phyloP scores from a whole-genome alignment of 139 green algal species.

The Tetraselmis striata region DNA sequence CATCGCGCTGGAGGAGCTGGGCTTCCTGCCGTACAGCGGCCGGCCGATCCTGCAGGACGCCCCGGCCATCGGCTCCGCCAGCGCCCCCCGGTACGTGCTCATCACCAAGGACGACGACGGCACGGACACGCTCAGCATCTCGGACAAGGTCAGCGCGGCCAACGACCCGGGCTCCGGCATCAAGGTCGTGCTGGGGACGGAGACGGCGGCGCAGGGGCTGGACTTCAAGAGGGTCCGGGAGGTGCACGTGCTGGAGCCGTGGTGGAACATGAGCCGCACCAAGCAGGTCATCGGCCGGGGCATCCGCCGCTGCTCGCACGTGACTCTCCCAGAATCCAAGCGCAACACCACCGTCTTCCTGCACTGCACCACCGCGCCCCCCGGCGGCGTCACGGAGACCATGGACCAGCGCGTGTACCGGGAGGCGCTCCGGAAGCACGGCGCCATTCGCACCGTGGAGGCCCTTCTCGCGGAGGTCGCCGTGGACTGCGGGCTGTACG shows the following conservation, averaged over 20 bases:
- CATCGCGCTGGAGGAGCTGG: constrained; percentile 11
- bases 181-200: constrained; percentile 8
- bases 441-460: not conserved
- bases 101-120: not conserved
- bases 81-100: not conserved
- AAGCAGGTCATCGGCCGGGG: constrained; percentile 17
- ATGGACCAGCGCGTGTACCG: constrained; percentile 9
- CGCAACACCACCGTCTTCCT: constrained; percentile 21
- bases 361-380: constrained; percentile 7
- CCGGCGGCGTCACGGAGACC: not conserved
- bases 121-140: not conserved
- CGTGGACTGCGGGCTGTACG: too few relatives aligned
- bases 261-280: constrained; percentile 15
- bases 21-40: too few relatives aligned
- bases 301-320: constrained; percentile 12
- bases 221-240: constrained; percentile 8
- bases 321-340: not conserved
- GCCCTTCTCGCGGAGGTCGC: too few relatives aligned
- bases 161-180: not conserved
- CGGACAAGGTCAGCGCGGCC: not conserved
- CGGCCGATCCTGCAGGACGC: too few relatives aligned
- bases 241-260: constrained; percentile 22
- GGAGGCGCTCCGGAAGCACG: not conserved
- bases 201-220: constrained; percentile 10
- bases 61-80: too few relatives aligned